A percentile compares a stretch with the other conserved stretches of the same genome.
Conservation (phyloP, 164 flowering plant species). For the Echeveria elegans region DNA sequence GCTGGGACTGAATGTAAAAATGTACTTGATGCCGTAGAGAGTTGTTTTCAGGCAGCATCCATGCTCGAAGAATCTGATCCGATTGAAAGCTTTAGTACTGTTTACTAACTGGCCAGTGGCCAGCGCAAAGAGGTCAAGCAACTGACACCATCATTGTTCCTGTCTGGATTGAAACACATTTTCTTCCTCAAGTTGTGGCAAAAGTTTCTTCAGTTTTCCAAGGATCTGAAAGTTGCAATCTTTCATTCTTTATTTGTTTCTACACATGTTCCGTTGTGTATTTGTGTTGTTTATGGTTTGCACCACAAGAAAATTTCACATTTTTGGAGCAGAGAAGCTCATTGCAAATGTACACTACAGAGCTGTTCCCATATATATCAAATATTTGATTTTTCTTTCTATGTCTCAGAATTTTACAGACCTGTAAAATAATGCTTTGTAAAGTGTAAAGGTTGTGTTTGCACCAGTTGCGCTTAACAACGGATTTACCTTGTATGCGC, state of each 20-base stretch:
- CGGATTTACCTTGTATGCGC: no score
- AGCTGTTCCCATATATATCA: no score
- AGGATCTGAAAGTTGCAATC: not conserved
- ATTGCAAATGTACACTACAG: not conserved
- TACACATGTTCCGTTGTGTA: not conserved
- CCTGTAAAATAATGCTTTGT: no score
- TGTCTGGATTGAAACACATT: not conserved
- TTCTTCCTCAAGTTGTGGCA: not conserved
- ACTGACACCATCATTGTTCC: not conserved
- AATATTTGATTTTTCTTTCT: no score
- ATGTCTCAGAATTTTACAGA: no score
- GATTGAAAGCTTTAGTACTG: constrained; percentile 62
- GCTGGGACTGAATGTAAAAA: constrained; percentile 91
- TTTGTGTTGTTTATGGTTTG: not conserved
- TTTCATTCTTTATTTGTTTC: not conserved
- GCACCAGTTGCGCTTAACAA: no score
- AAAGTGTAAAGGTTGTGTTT: no score
- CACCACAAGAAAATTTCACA: not conserved
- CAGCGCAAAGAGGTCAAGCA: not conserved
- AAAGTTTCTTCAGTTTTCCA: not conserved
- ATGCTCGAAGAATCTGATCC: constrained; percentile 77
- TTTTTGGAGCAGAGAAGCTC: not conserved
- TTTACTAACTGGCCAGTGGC: not conserved
- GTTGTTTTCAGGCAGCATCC: constrained; percentile 83
- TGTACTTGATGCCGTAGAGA: constrained; percentile 78